A percentile compares a stretch with the other conserved stretches of the same genome.
phyloP scores from a whole-genome alignment of 2,329 filamentous ascomycete species.

The Acrodontium crateriforme region DNA sequence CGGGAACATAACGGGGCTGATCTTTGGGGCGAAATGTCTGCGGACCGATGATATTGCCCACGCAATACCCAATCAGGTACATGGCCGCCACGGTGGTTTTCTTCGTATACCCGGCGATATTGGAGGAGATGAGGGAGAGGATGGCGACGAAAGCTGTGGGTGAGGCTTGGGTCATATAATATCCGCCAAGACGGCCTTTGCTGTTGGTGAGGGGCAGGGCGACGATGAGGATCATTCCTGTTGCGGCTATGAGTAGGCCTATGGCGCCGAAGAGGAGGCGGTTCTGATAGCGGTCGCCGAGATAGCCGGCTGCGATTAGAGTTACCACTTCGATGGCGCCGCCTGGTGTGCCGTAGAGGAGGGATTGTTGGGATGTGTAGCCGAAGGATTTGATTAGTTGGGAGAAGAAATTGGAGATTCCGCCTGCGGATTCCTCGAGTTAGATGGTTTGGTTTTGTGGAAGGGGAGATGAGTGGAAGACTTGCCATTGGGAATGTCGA shows the following conservation, averaged over 20 bases:
- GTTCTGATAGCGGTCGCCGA: conserved; percentile 43
- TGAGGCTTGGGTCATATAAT: conserved; percentile 49
- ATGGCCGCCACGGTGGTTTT: conserved; percentile 45
- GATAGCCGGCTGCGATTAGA: conserved; percentile 40
- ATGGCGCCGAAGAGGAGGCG: conserved; percentile 42
- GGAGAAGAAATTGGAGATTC: conserved; percentile 47
- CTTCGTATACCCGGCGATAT: conserved; percentile 46
- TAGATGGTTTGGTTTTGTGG: neutral
- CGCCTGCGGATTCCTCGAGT: conserved; percentile 20
- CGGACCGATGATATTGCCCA: conserved; percentile 42
- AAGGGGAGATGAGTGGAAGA: neutral
- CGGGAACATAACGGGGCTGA: conserved; percentile 46
- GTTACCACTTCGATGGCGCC: conserved; percentile 51
- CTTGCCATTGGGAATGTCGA: conserved; percentile 43
- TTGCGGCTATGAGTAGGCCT: conserved; percentile 39
- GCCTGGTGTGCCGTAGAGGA: conserved; percentile 51
- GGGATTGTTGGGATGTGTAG: conserved; percentile 46
- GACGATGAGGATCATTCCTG: conserved; percentile 52
- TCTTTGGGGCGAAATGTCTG: conserved; percentile 45
- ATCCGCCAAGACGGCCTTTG: conserved; percentile 45
- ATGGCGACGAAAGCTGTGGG: conserved; percentile 51
- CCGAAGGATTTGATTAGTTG: conserved; percentile 51
- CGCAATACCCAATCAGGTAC: conserved; percentile 39
- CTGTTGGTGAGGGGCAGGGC: conserved; percentile 45
- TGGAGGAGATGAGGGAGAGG: conserved; percentile 48